A percentile compares a stretch with the other conserved stretches of the same genome.
Conservation (phyloP, 1,139 yeast genomes). For the Spathaspora sp. region DNA sequence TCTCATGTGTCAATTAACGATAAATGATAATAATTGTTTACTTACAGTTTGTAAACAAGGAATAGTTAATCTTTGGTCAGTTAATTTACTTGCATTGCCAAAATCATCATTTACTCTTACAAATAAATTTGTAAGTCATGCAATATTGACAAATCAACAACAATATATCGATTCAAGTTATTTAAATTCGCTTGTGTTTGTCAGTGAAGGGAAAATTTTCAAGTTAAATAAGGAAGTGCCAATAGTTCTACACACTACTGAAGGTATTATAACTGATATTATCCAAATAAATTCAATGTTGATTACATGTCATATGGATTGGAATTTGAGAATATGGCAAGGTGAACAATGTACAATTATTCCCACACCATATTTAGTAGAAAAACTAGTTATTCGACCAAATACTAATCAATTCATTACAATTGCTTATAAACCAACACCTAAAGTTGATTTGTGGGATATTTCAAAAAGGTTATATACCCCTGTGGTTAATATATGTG, state of each 20-base stretch:
- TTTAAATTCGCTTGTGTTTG: slow-evolving; percentile 3
- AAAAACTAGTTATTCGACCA: slow-evolving; percentile 46
- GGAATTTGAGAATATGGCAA: slow-evolving; percentile 31
- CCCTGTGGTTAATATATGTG: slow-evolving; percentile 28
- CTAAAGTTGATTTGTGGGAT: slow-evolving; percentile 58
- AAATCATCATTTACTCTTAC: slow-evolving; percentile 20
- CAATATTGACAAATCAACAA: neutral
- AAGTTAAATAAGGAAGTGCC: neutral
- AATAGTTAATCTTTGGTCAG: slow-evolving; percentile 40
- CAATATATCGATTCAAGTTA: slow-evolving; percentile 6
- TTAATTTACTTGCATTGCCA: slow-evolving; percentile 36
- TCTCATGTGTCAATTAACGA: slow-evolving; percentile 16
- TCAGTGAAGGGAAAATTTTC: neutral
- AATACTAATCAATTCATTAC: slow-evolving; percentile 28
- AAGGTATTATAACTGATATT: slow-evolving; percentile 4
- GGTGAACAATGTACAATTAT: slow-evolving; percentile 13
- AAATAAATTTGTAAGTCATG: neutral
- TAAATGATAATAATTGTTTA: slow-evolving; percentile 27
- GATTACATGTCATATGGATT: slow-evolving; percentile 28
- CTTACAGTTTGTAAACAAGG: slow-evolving; percentile 38
- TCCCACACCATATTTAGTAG: slow-evolving; percentile 40
- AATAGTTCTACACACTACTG: neutral
- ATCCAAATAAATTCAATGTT: slow-evolving; percentile 10
- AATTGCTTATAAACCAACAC: slow-evolving; percentile 17
- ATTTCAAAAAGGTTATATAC: slow-evolving; percentile 35